A percentile compares a stretch with the other conserved stretches of the same genome.
These are phyloP conservation scores for Malassezia yamatoensis DNA, from an alignment of 1,284 basidiomycete genomes.

Conservation along the genomic window DNA sequence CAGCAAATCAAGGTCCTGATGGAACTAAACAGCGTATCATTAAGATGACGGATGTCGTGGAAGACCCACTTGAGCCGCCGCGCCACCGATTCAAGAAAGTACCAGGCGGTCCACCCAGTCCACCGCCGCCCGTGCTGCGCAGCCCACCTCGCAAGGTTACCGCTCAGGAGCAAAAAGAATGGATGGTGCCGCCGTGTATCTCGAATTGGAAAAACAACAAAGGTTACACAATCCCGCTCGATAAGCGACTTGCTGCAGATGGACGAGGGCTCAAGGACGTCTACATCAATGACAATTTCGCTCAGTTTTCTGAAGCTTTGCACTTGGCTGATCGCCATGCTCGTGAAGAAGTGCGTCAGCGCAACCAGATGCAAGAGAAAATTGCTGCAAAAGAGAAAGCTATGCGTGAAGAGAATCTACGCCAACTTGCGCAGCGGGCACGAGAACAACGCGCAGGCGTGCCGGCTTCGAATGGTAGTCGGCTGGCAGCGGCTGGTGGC, in stretches of 20 bases:
- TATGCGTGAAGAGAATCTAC: slow-evolving; percentile 87
- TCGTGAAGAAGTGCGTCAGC: slow-evolving; percentile 90
- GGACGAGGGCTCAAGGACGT: slow-evolving; percentile 95
- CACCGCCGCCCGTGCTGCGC: slow-evolving; percentile 89
- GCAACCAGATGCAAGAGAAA: slow-evolving; percentile 93
- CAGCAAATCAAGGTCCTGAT: slow-evolving; percentile 62
- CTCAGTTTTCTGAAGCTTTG: slow-evolving; percentile 92
- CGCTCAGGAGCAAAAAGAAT: slow-evolving; percentile 94
- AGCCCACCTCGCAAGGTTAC: slow-evolving; percentile 93
- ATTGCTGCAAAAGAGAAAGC: slow-evolving; percentile 96
- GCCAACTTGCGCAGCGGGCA: slow-evolving; percentile 83
- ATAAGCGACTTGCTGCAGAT: slow-evolving; percentile 95
- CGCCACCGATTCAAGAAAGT: slow-evolving; percentile 98
- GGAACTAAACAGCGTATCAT: slow-evolving; percentile 87
- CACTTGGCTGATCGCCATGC: slow-evolving; percentile 96
- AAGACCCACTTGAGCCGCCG: slow-evolving; percentile 93
- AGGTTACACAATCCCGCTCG: slow-evolving; percentile 96
- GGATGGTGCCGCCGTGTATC: slow-evolving; percentile 99
- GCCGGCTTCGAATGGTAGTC: slow-evolving; percentile 13
- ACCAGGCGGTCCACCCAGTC: slow-evolving; percentile 83
- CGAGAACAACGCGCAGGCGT: slow-evolving; percentile 83
- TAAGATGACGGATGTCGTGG: slow-evolving; percentile 70
- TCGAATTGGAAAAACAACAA: slow-evolving; percentile 99
- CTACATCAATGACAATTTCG: slow-evolving; percentile 98
- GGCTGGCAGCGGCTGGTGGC: slow-evolving; percentile 21